Base-by-base conservation (phyloP, 176 grass and related monocot species). In the Triticum urartu region DNA sequence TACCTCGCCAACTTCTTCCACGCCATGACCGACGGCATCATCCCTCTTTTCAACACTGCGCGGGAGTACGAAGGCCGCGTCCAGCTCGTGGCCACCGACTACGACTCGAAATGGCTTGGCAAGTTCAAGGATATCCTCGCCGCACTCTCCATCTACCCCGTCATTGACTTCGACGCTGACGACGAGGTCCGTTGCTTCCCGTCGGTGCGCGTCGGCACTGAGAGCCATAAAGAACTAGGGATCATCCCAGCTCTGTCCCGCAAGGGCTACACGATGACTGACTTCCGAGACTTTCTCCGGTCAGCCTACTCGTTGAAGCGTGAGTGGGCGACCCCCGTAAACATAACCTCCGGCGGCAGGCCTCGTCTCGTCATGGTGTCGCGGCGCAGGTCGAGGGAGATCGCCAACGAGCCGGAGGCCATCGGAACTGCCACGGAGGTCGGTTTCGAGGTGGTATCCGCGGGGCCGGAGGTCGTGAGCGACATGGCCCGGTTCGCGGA, bases 1-100 rank as follows among this genome's bases (percentile, higher is more conserved):
- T 97, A 81, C 78, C 47, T 85, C 15, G 54, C 11, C 1, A 97
- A 97, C 87, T 89, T 80, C 81, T 97, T 93, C 88, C 94, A 94
- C 42, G 68, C 73, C 77, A 89, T 94, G 78, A 92, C 78, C 64
- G 94, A 97, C 79, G 75, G 94, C 22, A 34, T 97, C 64, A 45
- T 97, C 24, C 94, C 94, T 0, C 88, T 97, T 54, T 97, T 86
- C 77, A 71, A 84, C 54, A 97, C 90, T 0, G 42, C 90, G 0
- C 83, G 56, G 9, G 86, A 90, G 76, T 94, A 81, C 88, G 56
- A 50, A 1, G 81, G 90, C 21, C 70, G 11, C 5, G 92, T 94
- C 11, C 92, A 94, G 72, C 86, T 94, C 9, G 67, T 97, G 7
- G 89, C 63, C 21, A 65, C 86, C 5, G 64, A 91, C 61, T 80